Evolutionary conservation across 345 rosid genomes (phyloP).

Genomic region (Litchi chinensis): DNA sequence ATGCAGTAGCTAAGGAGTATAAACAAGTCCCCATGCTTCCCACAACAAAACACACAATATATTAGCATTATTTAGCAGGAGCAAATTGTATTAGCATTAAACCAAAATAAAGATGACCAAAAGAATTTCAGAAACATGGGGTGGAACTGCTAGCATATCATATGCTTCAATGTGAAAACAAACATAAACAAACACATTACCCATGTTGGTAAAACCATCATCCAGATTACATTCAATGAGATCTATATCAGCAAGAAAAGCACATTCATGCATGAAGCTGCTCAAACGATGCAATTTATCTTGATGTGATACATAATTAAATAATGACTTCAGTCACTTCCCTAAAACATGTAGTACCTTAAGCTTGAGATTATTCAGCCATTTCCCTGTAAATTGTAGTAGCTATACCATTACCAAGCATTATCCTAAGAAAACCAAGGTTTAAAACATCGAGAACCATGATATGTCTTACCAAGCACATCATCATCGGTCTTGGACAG

Average conservation of each 20-base stretch:
- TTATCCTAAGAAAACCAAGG: not conserved
- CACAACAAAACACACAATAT: not conserved
- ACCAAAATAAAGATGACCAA: not conserved
- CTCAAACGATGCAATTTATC: not conserved
- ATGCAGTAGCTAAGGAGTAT: not conserved
- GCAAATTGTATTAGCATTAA: not conserved
- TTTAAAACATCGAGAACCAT: not conserved
- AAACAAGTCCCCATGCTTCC: not conserved
- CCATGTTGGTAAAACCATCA: not conserved
- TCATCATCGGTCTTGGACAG: constrained; percentile 79
- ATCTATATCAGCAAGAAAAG: not conserved
- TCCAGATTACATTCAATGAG: not conserved
- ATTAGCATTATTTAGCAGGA: not conserved
- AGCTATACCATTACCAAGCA: not conserved
- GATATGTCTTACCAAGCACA: constrained; percentile 64
- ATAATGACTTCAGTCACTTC: not conserved
- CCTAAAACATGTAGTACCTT: not conserved
- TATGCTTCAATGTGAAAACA: not conserved
- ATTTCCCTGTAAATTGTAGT: not conserved
- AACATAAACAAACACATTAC: not conserved
- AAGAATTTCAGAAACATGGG: not conserved
- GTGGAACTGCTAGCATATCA: not conserved
- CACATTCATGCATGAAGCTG: not conserved
- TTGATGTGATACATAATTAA: not conserved
- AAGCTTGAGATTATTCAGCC: not conserved